Conservation (phyloP, 1,139 yeast species). For the Yamadazyma taylorii region DNA sequence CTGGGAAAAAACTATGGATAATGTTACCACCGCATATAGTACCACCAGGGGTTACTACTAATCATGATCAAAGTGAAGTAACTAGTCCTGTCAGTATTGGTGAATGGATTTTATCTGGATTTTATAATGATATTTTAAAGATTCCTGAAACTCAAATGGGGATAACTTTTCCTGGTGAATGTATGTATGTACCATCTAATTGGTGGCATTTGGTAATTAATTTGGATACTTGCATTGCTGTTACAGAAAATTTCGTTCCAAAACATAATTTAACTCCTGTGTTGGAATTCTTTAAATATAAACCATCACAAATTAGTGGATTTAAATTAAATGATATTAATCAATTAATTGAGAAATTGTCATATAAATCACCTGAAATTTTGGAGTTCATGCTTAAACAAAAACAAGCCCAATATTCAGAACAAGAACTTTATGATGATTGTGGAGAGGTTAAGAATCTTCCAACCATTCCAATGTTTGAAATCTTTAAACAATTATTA, state of each 20-base stretch:
- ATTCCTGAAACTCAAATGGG: slow-evolving; percentile 61
- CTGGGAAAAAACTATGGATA: slow-evolving; percentile 82
- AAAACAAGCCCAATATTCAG: slow-evolving; percentile 14
- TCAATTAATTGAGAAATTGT: slow-evolving; percentile 30
- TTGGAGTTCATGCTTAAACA: slow-evolving; percentile 8
- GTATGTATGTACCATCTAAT: slow-evolving; percentile 86
- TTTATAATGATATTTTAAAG: slow-evolving; percentile 58
- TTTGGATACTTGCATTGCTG: slow-evolving; percentile 72
- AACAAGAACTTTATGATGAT: slow-evolving; percentile 34
- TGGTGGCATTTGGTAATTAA: slow-evolving; percentile 97
- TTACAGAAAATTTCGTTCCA: slow-evolving; percentile 89
- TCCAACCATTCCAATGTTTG: slow-evolving; percentile 57
- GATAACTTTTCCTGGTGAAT: slow-evolving; percentile 78
- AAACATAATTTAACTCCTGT: slow-evolving; percentile 56
- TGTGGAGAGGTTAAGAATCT: slow-evolving; percentile 40
- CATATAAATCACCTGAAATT: slow-evolving; percentile 14
- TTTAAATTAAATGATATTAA: slow-evolving; percentile 59
- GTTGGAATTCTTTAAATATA: slow-evolving; percentile 64
- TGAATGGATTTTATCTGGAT: slow-evolving; percentile 86
- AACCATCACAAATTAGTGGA: slow-evolving; percentile 74
- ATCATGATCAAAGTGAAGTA: slow-evolving; percentile 81
- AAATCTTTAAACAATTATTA: slow-evolving; percentile 52
- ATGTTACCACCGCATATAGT: slow-evolving; percentile 76
- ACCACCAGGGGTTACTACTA: slow-evolving; percentile 88
- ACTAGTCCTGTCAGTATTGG: slow-evolving; percentile 88